Evolutionary conservation across 352 stramenopile species (phyloP), one percentile per base, ranked within the genome.

Genomic region (Pythium grandisporangium): DNA sequence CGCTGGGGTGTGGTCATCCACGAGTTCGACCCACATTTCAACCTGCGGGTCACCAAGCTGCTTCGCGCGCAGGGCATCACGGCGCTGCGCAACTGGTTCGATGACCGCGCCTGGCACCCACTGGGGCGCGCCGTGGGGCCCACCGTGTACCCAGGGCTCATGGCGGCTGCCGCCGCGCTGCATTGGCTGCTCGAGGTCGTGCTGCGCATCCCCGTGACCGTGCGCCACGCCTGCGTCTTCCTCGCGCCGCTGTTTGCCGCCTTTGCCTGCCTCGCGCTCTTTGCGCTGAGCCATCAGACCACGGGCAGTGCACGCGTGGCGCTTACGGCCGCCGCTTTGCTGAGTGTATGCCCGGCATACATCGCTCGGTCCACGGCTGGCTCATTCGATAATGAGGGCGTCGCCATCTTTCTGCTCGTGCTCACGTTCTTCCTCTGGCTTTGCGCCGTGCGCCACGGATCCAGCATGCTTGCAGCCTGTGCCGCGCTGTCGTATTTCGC

Each of bases 301-400:
- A 95, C 77, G 6, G 54, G 61, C 6, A 58, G 66, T 11, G 55
- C 36, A 0, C 70, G 71, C 43, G 95, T 84, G 30, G 83, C 72
- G 23, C 45, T 97, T 21, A 74, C 93, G 42, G 90, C 93, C 0
- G 81, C 95, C 10, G 80, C 82, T 45, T 85, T 99, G 43, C 93
- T 98, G 52, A 82, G 70, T 23, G 78, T 99, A 30, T 91, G 97
- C n/a, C 96, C 97, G 2, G 94, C 95, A 21, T 97, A 99, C 70
- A 91, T 99, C 42, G 96, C 96, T 51, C 76, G 95, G n/a, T 98
- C 85, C 17, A 94, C 98, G 3, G 97, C 89, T 5, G 97, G 97
- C 11, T 96, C 91, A 11, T 99, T 97, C 53, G 97, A 99, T 60
- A 99, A 99, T 58, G 97, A 99, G 66, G 87, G 76, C 53, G 84